Conservation (phyloP, 2,329 filamentous ascomycete species). For the Diplodia intermedia region DNA sequence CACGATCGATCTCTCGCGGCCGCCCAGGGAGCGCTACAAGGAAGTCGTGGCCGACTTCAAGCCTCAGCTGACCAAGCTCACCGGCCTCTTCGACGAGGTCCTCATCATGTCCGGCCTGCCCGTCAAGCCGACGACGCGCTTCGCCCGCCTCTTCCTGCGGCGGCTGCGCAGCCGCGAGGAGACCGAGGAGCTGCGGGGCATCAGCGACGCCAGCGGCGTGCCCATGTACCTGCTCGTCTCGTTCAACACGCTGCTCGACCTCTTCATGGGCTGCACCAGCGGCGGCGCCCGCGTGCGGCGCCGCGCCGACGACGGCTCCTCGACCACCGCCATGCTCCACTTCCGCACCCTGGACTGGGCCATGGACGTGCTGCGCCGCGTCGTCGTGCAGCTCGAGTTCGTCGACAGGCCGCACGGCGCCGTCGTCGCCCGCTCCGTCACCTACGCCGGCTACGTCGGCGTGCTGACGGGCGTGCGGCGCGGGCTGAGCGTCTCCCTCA, state of each 20-base stretch:
- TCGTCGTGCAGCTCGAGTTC: conserved; percentile 53
- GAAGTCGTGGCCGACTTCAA: conserved; percentile 57
- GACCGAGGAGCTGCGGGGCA: conserved; percentile 66
- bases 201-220: conserved; percentile 59
- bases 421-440: conserved; percentile 57
- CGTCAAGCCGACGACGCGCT: conserved; percentile 35
- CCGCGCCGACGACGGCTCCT: conserved; percentile 31
- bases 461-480: conserved; percentile 59
- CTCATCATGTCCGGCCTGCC: conserved; percentile 42
- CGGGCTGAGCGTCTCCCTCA: conserved; percentile 57
- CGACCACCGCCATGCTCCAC: conserved; percentile 54
- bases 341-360: conserved; percentile 61
- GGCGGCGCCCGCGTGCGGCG: conserved; percentile 52
- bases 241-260: conserved; percentile 68
- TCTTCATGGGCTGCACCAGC: conserved; percentile 70
- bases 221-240: conserved; percentile 66
- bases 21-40: conserved; percentile 60
- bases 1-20: conserved; percentile 62
- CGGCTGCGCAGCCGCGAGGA: conserved; percentile 63
- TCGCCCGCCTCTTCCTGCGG: conserved; percentile 58
- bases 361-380: conserved; percentile 52
- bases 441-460: conserved; percentile 61
- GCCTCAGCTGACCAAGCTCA: conserved; percentile 53
- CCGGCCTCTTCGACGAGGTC: conserved; percentile 60
- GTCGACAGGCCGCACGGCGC: conserved; percentile 42